Conservation (phyloP, 305 asterid species). For the Withania somnifera region DNA sequence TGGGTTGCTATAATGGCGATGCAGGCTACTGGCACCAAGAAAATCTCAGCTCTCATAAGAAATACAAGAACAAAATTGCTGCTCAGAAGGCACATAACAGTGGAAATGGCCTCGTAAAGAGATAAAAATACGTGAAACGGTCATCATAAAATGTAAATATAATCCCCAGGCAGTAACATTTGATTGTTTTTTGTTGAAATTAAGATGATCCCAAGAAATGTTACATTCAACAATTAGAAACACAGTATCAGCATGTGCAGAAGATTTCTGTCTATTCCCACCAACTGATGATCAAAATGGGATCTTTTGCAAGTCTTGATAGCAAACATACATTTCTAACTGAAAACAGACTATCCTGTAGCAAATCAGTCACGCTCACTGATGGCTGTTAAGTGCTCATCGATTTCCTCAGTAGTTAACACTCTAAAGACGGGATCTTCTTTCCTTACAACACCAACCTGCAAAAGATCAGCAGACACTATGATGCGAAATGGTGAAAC, state of each 20-base stretch:
- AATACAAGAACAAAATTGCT: too few species aligned
- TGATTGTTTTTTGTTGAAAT: not conserved
- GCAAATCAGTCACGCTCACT: conserved; percentile 79
- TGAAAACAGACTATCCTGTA: not conserved
- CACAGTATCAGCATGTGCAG: not conserved
- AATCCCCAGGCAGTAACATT: not conserved
- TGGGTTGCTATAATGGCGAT: too few species aligned
- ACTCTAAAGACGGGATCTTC: conserved; percentile 63
- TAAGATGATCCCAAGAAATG: not conserved
- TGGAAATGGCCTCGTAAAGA: too few species aligned
- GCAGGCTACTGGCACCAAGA: too few species aligned
- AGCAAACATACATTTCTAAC: not conserved
- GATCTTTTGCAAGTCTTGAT: not conserved
- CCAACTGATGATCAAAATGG: not conserved
- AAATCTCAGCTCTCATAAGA: too few species aligned
- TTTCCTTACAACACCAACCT: conserved; percentile 89
- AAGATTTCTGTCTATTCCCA: not conserved
- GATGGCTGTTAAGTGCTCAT: conserved; percentile 87
- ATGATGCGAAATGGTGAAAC: not conserved
- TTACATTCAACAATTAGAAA: not conserved
- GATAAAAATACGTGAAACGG: not conserved
- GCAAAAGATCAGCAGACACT: conserved; percentile 10
- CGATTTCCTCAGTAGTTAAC: conserved; percentile 79
- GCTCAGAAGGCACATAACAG: too few species aligned
- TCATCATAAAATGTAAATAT: too few species aligned